Evolutionary conservation across 164 flowering plant species (phyloP).

Genomic region (Macadamia tetraphylla): DNA sequence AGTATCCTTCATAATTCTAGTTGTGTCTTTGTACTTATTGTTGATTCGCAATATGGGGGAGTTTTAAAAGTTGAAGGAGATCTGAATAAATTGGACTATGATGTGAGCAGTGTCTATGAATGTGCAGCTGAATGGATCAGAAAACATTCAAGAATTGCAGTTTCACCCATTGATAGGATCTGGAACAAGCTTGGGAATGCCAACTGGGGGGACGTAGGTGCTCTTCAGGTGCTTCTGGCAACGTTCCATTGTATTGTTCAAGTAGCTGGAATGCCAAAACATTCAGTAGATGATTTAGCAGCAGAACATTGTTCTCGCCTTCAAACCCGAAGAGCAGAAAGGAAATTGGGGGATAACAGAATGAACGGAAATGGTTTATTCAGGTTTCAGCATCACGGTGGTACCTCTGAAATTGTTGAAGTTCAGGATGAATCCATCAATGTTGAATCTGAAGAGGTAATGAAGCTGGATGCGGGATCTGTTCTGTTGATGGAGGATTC

Average conservation of each 20-base stretch:
- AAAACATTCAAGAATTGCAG: slow-evolving; percentile 44
- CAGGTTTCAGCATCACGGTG: slow-evolving; percentile 39
- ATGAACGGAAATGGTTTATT: slow-evolving; percentile 53
- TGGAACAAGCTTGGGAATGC: slow-evolving; percentile 98
- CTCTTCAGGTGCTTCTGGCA: slow-evolving; percentile 69
- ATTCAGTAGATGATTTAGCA: slow-evolving; percentile 72
- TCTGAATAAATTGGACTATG: slow-evolving; percentile 51
- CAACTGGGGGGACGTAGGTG: slow-evolving; percentile 88
- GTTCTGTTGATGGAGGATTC: slow-evolving; percentile 78
- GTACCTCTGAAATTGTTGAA: slow-evolving; percentile 79
- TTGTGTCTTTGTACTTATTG: slow-evolving; percentile 64
- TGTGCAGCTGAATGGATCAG: slow-evolving; percentile 76
- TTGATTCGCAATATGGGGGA: slow-evolving; percentile 80
- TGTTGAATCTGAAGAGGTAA: slow-evolving; percentile 32
- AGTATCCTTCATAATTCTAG: slow-evolving; percentile 37
- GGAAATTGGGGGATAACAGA: slow-evolving; percentile 41
- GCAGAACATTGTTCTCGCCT: slow-evolving; percentile 66
- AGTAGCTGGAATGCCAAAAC: slow-evolving; percentile 61
- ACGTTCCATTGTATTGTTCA: slow-evolving; percentile 67
- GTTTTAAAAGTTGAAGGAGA: slow-evolving; percentile 88
- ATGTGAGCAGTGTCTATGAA: slow-evolving; percentile 55
- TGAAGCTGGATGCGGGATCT: slow-evolving; percentile 66
- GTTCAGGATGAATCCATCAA: slow-evolving; percentile 45
- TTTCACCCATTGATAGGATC: slow-evolving; percentile 68
- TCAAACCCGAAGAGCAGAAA: slow-evolving; percentile 58